These are phyloP conservation scores for Myochromella boudieri DNA, from an alignment of 768 basidiomycete species.

Conservation along the genomic window DNA sequence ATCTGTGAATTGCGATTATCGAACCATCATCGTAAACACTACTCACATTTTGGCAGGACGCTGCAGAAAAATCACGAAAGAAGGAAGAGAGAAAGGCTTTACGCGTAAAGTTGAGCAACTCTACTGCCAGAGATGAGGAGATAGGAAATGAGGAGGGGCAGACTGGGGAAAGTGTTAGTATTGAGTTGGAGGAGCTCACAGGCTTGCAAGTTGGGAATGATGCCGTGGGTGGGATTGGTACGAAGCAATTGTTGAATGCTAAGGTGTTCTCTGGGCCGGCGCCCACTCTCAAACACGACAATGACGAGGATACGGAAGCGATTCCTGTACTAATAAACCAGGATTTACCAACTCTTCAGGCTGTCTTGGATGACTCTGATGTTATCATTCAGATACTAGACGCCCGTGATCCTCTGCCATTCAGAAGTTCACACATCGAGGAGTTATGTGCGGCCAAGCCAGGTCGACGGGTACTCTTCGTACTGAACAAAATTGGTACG, in stretches of 20 bases:
- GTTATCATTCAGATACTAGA: constrained; percentile 82
- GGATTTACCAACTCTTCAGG: constrained; percentile 57
- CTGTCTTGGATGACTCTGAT: constrained; percentile 77
- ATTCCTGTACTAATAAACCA: constrained; percentile 63
- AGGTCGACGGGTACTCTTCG: constrained; percentile 55
- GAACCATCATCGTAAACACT: neutral
- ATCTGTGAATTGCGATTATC: constrained; percentile 43
- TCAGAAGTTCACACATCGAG: constrained; percentile 66
- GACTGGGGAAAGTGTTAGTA: constrained; percentile 27
- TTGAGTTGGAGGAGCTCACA: constrained; percentile 25
- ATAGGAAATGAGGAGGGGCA: constrained; percentile 19
- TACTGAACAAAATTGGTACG: constrained; percentile 88
- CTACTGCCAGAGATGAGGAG: neutral
- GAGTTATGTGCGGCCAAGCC: constrained; percentile 38
- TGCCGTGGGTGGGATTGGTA: constrained; percentile 45
- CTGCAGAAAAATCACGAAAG: constrained; percentile 71
- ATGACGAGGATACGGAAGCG: constrained; percentile 50
- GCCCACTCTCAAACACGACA: constrained; percentile 27
- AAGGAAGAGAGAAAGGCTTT: constrained; percentile 64
- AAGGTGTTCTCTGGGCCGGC: constrained; percentile 31
- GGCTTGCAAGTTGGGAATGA: constrained; percentile 51
- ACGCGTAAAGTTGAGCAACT: constrained; percentile 17
- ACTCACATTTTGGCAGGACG: constrained; percentile 43
- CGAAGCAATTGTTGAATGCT: constrained; percentile 35
- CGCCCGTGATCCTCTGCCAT: constrained; percentile 77